These are phyloP conservation scores for Beauveria asiatica DNA, from an alignment of 2,329 filamentous ascomycete species.

Conservation along the genomic window DNA sequence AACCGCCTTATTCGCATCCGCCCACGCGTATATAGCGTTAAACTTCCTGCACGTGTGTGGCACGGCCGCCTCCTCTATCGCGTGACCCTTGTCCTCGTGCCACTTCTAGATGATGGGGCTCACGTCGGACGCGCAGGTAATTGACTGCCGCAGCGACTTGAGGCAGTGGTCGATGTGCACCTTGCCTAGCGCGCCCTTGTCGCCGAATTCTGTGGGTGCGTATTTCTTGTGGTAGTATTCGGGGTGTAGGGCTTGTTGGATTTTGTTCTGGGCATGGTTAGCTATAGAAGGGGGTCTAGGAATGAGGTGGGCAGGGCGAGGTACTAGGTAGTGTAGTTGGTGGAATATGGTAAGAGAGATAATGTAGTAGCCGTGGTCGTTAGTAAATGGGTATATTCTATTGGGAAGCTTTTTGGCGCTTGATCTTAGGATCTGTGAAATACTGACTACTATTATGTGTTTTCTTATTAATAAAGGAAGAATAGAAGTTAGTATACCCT, in stretches of 20 bases:
- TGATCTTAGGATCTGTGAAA: no score
- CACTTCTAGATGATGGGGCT: conserved; percentile 44
- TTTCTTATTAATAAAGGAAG: no score
- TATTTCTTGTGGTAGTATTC: no score
- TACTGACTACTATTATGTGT: no score
- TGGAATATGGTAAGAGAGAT: conserved; percentile 48
- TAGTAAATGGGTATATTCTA: conserved; percentile 43
- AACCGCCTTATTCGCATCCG: conserved; percentile 21
- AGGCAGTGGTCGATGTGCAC: conserved; percentile 39
- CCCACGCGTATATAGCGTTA: conserved; percentile 41
- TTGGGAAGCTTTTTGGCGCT: conserved; percentile 32
- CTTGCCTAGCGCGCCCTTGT: conserved; percentile 28
- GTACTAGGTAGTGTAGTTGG: conserved; percentile 41
- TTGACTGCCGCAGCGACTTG: conserved; percentile 41
- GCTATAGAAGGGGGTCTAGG: conserved; percentile 28
- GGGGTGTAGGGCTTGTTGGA: no score
- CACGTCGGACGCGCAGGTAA: conserved; percentile 46
- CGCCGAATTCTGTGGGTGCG: conserved; percentile 10
- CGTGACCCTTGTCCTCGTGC: conserved; percentile 34
- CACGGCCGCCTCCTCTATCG: conserved; percentile 44
- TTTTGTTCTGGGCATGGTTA: no score
- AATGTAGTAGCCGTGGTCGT: conserved; percentile 44
- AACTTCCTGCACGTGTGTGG: conserved; percentile 46
- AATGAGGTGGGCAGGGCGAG: conserved; percentile 31
- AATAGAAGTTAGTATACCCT: no score